Evolutionary conservation across 768 basidiomycete species (phyloP), one percentile per base, ranked within the genome.

Genomic region (Harrya chromipes): DNA sequence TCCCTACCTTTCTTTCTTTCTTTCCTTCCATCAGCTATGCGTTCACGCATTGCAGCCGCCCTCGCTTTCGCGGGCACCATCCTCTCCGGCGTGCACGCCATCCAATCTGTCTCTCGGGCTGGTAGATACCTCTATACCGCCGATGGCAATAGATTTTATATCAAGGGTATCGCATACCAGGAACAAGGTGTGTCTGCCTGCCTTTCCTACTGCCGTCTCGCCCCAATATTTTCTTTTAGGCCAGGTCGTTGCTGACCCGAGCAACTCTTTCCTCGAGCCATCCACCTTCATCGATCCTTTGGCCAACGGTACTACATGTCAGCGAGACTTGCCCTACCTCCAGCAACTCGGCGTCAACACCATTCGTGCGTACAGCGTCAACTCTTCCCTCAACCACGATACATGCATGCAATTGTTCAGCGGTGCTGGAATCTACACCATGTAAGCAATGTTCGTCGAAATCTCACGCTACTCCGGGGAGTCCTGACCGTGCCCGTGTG

Each of bases 111-210:
- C 58, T 74, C 84, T 34, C 79, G 90, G 38, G 64, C 72, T 24
- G 92, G 90, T 29, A 80, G 82, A 61, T 95, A 93, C 66, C 82
- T 95, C 37, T 95, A 93, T 69, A 79, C 78, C 35, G 77, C 78
- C 4, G 78, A 82, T 43, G 90, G 90, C 4, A 83, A 64, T 34
- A 72, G 94, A 46, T 95, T 94, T 71, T 94, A 83, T 70, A 87
- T 97, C 71, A 91, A 90, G 68, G 90, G 90, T 46, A 70, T 92
- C 47, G 87, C 88, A 11, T 93, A 93, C 68, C 90, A 92, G 65
- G 75, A 80, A 52, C 88, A 92, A 70, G 91, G 93, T 82, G 49
- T 43, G 67, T 52, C 4, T 26, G 9, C 9, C 5, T 40, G 0
- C 12, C 4, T 49, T 20, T 36, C 9, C 19, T 19, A 16, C 14